Evolutionary conservation across 1,284 basidiomycete genomes (phyloP).

Genomic region (Moesziomyces sp.): DNA sequence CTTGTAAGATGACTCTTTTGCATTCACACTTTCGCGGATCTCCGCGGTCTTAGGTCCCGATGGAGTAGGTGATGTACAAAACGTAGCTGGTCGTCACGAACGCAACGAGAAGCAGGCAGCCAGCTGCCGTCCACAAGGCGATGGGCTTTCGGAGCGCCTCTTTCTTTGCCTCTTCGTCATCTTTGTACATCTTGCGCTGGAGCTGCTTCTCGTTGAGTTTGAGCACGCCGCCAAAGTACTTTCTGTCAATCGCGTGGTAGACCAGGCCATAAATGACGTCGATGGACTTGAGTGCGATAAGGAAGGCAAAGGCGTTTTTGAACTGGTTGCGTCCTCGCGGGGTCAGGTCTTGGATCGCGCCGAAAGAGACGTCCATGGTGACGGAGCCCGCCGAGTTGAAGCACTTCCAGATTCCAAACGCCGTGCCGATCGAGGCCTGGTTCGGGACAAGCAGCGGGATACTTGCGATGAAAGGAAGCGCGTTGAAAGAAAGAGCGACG

Average conservation of each 20-base stretch:
- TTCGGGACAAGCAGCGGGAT: slow-evolving; percentile 69
- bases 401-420: slow-evolving; percentile 70
- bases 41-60: slow-evolving; percentile 13
- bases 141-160: slow-evolving; percentile 34
- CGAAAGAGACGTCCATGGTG: slow-evolving; percentile 69
- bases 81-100: slow-evolving; percentile 48
- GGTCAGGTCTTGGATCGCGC: slow-evolving; percentile 69
- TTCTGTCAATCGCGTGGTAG: slow-evolving; percentile 64
- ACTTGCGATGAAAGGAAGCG: slow-evolving; percentile 68
- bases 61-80: slow-evolving; percentile 51
- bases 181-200: slow-evolving; percentile 40
- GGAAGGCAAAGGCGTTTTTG: slow-evolving; percentile 68
- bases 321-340: slow-evolving; percentile 61
- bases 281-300: slow-evolving; percentile 69
- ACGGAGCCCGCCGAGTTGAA: slow-evolving; percentile 65
- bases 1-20: too few relatives aligned
- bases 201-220: slow-evolving; percentile 60
- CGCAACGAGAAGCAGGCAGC: slow-evolving; percentile 26
- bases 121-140: slow-evolving; percentile 30
- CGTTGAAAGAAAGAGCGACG: slow-evolving; percentile 68
- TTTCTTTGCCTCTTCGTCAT: slow-evolving; percentile 44
- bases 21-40: too few relatives aligned
- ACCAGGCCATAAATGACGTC: slow-evolving; percentile 67
- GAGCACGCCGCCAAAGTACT: slow-evolving; percentile 66
- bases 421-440: slow-evolving; percentile 69